These are phyloP conservation scores for Pseudoscleropodium purum DNA, from an alignment of 225 moss, liverwort and hornwort species.

Conservation along the genomic window DNA sequence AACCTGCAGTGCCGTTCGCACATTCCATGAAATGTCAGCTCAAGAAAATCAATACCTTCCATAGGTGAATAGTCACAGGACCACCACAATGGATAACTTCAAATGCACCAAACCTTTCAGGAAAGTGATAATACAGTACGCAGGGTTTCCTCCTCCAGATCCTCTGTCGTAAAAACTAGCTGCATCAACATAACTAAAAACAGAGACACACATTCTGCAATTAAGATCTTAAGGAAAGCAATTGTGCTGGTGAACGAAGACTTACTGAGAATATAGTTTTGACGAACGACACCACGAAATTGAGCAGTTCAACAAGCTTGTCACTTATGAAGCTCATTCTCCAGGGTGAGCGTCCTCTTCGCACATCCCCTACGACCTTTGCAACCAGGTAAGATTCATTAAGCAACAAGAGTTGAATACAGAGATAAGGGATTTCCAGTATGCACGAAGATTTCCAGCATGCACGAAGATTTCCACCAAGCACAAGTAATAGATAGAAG, in stretches of 20 bases:
- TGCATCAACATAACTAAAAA: neutral
- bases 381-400: neutral
- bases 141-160: neutral
- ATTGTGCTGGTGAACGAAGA: neutral
- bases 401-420: neutral
- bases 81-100: neutral
- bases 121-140: too few species aligned
- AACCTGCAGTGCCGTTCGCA: neutral
- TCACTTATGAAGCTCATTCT: conserved; percentile 26
- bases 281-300: conserved; percentile 15
- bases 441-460: neutral
- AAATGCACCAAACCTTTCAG: neutral
- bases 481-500: neutral
- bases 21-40: neutral
- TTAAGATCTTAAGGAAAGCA: neutral
- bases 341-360: neutral
- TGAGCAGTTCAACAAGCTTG: conserved; percentile 9
- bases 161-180: neutral
- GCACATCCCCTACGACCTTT: conserved; percentile 8
- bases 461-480: neutral
- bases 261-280: conserved; percentile 37
- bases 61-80: neutral
- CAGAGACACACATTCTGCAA: neutral
- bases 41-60: neutral
- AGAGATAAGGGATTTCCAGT: too few species aligned